phyloP scores from a whole-genome alignment of 495 filamentous ascomycete species.

The Penicillium cataractarum region DNA sequence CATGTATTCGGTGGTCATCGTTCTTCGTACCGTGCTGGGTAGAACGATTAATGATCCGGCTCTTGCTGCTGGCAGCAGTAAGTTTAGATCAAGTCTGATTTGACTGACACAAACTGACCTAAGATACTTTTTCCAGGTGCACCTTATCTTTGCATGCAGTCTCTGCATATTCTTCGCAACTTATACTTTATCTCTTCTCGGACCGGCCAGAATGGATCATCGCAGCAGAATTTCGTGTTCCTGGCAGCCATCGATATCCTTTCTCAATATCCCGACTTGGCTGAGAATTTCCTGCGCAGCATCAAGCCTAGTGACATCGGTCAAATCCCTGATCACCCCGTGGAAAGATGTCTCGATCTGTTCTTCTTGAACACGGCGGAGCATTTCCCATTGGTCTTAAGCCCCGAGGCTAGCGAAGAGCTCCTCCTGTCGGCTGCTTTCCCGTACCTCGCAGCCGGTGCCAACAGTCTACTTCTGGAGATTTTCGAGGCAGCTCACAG shows the following conservation, averaged over 20 bases:
- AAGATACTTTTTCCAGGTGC: conserved; percentile 47
- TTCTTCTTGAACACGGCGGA: conserved; percentile 92
- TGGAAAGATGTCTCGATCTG: conserved; percentile 79
- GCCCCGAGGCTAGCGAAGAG: conserved; percentile 66
- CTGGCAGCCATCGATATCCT: conserved; percentile 89
- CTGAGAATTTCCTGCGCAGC: conserved; percentile 69
- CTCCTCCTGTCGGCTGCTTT: conserved; percentile 74
- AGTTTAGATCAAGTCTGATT: conserved; percentile 18
- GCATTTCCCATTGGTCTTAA: conserved; percentile 75
- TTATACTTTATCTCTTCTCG: conserved; percentile 87
- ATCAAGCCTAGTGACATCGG: conserved; percentile 61
- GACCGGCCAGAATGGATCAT: conserved; percentile 71
- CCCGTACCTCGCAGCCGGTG: conserved; percentile 73
- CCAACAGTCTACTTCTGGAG: conserved; percentile 64
- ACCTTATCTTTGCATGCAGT: conserved; percentile 72
- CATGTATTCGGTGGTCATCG: conserved; percentile 77
- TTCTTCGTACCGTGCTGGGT: conserved; percentile 72
- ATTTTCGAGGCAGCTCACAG: conserved; percentile 94
- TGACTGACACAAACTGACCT: neutral
- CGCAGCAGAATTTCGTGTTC: conserved; percentile 82
- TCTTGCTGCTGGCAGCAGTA: conserved; percentile 59
- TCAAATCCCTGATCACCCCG: conserved; percentile 70
- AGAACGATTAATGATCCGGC: conserved; percentile 61
- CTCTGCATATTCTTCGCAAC: conserved; percentile 77
- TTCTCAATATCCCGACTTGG: conserved; percentile 68